phyloP scores from a whole-genome alignment of 805 yeast genomes.

The Zygotorulaspora chibaensis region DNA sequence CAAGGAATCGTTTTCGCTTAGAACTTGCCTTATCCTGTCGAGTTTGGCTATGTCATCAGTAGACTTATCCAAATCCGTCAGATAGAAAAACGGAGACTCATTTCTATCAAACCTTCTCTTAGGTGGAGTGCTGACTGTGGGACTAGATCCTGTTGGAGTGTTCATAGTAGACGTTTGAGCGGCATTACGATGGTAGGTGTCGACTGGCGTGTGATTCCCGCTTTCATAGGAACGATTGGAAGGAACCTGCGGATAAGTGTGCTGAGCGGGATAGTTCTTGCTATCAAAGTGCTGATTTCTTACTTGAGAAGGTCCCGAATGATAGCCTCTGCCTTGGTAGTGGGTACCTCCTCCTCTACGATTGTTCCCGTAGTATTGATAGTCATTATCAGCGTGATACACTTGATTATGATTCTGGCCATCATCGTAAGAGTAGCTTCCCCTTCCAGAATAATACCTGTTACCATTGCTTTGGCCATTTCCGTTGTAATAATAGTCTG shows the following conservation, averaged over 20 bases:
- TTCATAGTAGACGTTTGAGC: slow-evolving; percentile 1
- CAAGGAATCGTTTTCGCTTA: slow-evolving; percentile 20
- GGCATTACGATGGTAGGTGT: slow-evolving; percentile 3
- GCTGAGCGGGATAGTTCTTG: slow-evolving; percentile 1
- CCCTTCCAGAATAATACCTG: slow-evolving; percentile 10
- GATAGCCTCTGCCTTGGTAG: slow-evolving; percentile 6
- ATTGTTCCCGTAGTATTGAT: slow-evolving; percentile 6
- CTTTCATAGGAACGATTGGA: slow-evolving; percentile 5
- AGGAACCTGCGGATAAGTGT: slow-evolving; percentile 1
- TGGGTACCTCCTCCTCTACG: slow-evolving; percentile 7
- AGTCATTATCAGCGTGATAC: slow-evolving; percentile 4
- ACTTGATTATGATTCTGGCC: slow-evolving; percentile 5
- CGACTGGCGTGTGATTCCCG: slow-evolving; percentile 11
- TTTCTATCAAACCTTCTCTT: slow-evolving; percentile 11
- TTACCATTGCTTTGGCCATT: slow-evolving; percentile 1
- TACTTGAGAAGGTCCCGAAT: background rate
- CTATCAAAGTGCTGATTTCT: background rate
- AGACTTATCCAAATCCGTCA: slow-evolving; percentile 21
- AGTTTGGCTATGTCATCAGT: slow-evolving; percentile 11
- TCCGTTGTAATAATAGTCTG: slow-evolving; percentile 11
- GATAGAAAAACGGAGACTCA: slow-evolving; percentile 23
- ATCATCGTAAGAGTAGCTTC: slow-evolving; percentile 5
- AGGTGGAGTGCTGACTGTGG: background rate
- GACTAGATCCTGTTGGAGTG: background rate
- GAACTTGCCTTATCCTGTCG: slow-evolving; percentile 16